phyloP scores from a whole-genome alignment of 805 yeast species.

The Blastobotrys chiropterorum region DNA sequence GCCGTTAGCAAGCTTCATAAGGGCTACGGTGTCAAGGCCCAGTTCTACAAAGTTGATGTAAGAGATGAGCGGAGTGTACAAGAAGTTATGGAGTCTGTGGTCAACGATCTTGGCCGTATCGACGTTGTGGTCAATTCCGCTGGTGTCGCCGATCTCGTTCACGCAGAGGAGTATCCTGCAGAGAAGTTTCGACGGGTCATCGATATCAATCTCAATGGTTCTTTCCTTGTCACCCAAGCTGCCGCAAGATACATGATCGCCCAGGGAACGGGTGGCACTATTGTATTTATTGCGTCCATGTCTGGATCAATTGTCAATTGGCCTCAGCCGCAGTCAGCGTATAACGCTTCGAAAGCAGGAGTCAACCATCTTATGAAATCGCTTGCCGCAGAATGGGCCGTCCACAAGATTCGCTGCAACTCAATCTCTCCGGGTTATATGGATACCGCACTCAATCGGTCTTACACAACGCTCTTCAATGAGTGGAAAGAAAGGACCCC shows the following conservation, averaged over 20 bases:
- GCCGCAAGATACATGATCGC: conserved; percentile 61
- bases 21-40: conserved; percentile 49
- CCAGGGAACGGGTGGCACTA: conserved; percentile 49
- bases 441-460: conserved; percentile 61
- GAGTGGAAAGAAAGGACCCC: conserved; percentile 65
- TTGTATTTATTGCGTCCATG: conserved; percentile 64
- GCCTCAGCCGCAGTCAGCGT: conserved; percentile 67
- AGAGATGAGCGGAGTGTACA: conserved; percentile 46
- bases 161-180: conserved; percentile 63
- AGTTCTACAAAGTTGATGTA: conserved; percentile 61
- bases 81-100: conserved; percentile 46
- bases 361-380: conserved; percentile 61
- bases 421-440: conserved; percentile 65
- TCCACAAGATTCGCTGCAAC: conserved; percentile 58
- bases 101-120: conserved; percentile 47
- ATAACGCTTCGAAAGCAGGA: conserved; percentile 69
- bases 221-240: conserved; percentile 59
- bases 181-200: conserved; percentile 56
- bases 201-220: conserved; percentile 61
- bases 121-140: conserved; percentile 58
- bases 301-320: conserved; percentile 65
- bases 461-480: conserved; percentile 43
- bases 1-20: conserved; percentile 50
- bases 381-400: conserved; percentile 72
- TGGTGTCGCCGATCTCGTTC: conserved; percentile 62